Evolutionary conservation across 2,329 filamentous ascomycete species (phyloP).

Genomic region (Alternaria rosae): DNA sequence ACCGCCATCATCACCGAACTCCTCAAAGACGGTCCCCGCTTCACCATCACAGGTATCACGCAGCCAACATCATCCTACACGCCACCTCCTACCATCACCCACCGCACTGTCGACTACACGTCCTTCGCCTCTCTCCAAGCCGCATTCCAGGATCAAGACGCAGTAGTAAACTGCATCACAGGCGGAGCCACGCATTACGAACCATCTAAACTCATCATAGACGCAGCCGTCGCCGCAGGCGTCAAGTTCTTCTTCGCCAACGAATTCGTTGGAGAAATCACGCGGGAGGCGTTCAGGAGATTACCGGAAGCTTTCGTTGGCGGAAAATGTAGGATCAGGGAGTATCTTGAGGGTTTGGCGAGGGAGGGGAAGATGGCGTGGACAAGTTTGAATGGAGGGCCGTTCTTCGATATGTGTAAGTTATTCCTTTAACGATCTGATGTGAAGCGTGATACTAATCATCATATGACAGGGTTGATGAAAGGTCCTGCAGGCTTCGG

Average conservation of each 20-base stretch:
- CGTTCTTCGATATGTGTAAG: slow-evolving; percentile 50
- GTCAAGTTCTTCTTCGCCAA: slow-evolving; percentile 47
- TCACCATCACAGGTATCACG: slow-evolving; percentile 41
- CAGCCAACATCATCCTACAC: slow-evolving; percentile 33
- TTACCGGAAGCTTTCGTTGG: slow-evolving; percentile 39
- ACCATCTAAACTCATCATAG: slow-evolving; percentile 54
- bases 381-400: slow-evolving; percentile 45
- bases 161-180: slow-evolving; percentile 59
- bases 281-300: slow-evolving; percentile 31
- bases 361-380: slow-evolving; percentile 35
- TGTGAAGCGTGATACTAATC: background rate
- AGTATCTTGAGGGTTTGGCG: slow-evolving; percentile 35
- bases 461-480: slow-evolving; percentile 37
- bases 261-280: slow-evolving; percentile 43
- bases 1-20: slow-evolving; percentile 40
- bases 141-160: slow-evolving; percentile 63
- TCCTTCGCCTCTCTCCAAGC: slow-evolving; percentile 36
- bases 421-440: background rate
- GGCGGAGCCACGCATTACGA: slow-evolving; percentile 52
- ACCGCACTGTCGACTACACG: slow-evolving; percentile 33
- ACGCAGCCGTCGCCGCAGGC: slow-evolving; percentile 43
- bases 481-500: slow-evolving; percentile 47
- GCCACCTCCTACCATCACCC: slow-evolving; percentile 24
- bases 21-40: slow-evolving; percentile 24
- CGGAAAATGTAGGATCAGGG: slow-evolving; percentile 35